Evolutionary conservation across 139 green algal genomes (phyloP), one percentile per base, ranked within the genome.

Genomic region (Picochlorum sp.): DNA sequence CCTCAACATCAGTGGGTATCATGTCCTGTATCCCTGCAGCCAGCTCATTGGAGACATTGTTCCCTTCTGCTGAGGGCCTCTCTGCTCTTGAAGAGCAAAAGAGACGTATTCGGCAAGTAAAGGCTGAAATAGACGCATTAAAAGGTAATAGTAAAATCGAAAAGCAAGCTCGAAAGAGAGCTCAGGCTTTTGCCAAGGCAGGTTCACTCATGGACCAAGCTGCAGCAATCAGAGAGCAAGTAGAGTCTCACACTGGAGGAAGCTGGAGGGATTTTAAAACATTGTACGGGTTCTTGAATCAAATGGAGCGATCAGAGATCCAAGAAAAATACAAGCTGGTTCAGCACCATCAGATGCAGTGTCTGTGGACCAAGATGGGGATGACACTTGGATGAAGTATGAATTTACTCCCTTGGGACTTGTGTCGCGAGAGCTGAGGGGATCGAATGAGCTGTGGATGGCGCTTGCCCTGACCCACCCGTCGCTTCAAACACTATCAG

Each of bases 391-490:
- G 44, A 13, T 6, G 57, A 18, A 21, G 18, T 32, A n/a, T 16
- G 56, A 68, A 4, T 78, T 80, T 16, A 15, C 57, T 26, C 71
- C 87, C 2, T 76, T 93, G 59, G 88, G 86, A 0, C 61, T 85
- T 26, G 79, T 89, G 10, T 79, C 83, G 0, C 71, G 88, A 9
- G 72, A 85, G 68, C 66, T 95, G 15, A 77, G 81, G 62, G 78
- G 82, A 26, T 73, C 79, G 26, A 95, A 96, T 62, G 86, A 96
- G 78, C 78, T 96, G 51, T 96, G 89, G 89, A 78, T 96, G 71
- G 88, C 88, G 15, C 66, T 84, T 49, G 84, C 78, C 21, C 74
- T 95, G 18, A 89, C 78, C 9, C 74, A 89, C 58, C 64, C 74
- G 2, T 72, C 54, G 1, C 61, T 87, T 4, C 66, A 85, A 54